Percentiles rank a stretch among this genome's conserved stretches.
These are phyloP conservation scores for Malbranchea cinnamomea DNA, from an alignment of 2,329 filamentous ascomycete species.

Conservation along the genomic window DNA sequence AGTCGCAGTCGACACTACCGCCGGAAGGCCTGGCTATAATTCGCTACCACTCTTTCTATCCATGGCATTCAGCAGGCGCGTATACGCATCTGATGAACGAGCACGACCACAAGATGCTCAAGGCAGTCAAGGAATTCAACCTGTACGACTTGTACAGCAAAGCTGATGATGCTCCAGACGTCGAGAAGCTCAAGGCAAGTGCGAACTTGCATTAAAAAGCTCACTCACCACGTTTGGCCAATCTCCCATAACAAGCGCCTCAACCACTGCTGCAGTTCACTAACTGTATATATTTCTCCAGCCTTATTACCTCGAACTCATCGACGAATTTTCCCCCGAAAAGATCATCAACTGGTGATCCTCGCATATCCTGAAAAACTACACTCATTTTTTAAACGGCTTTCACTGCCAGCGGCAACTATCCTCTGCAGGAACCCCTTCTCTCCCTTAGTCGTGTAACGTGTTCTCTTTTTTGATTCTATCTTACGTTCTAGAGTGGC, in stretches of 20 bases:
- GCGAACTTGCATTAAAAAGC: too few relatives aligned
- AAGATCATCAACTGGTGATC: constrained; percentile 54
- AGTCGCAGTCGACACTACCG: constrained; percentile 65
- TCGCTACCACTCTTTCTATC: constrained; percentile 83
- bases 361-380: too few relatives aligned
- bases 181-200: constrained; percentile 58
- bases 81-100: constrained; percentile 73
- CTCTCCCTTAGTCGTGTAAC: too few relatives aligned
- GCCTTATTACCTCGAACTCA: constrained; percentile 55
- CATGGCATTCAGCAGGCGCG: constrained; percentile 72
- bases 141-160: constrained; percentile 89
- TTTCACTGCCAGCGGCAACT: too few relatives aligned
- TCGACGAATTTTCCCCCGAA: constrained; percentile 52
- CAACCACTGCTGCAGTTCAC: too few relatives aligned
- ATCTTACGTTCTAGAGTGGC: too few relatives aligned
- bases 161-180: constrained; percentile 63
- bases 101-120: constrained; percentile 65
- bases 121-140: constrained; percentile 75
- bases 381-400: too few relatives aligned
- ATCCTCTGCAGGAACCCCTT: too few relatives aligned
- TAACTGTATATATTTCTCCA: constrained; percentile 14
- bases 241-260: too few relatives aligned
- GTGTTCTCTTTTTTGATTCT: too few relatives aligned
- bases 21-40: constrained; percentile 83
- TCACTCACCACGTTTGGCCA: too few relatives aligned